Percentiles rank a stretch among this genome's conserved stretches.
Evolutionary conservation across 345 rosid species (phyloP).

Genomic region (Aegle marmelos): DNA sequence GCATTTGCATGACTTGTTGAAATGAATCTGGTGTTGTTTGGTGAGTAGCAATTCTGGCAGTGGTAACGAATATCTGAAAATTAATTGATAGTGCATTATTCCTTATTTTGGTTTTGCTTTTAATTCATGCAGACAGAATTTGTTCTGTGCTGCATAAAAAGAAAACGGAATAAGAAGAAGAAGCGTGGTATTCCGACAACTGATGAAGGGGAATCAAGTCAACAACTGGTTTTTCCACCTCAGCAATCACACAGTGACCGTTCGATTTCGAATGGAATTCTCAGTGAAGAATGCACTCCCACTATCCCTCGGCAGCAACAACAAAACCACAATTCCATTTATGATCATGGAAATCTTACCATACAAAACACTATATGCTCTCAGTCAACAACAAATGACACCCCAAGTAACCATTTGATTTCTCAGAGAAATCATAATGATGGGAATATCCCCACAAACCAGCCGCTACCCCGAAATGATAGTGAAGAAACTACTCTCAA

Average conservation of each 20-base stretch:
- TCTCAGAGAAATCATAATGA: not conserved
- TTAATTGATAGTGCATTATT: not conserved
- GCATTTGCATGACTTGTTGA: not conserved
- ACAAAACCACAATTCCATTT: not conserved
- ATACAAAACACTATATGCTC: not conserved
- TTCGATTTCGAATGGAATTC: not conserved
- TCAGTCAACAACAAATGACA: not conserved
- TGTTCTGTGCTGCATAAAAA: not conserved
- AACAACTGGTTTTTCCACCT: too few relatives aligned
- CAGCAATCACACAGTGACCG: not conserved
- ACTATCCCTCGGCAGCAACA: not conserved
- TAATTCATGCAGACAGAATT: slow-evolving; percentile 1
- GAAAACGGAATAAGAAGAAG: too few relatives aligned
- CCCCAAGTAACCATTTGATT: not conserved
- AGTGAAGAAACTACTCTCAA: too few relatives aligned
- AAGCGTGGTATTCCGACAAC: too few relatives aligned
- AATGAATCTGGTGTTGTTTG: not conserved
- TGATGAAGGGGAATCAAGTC: too few relatives aligned
- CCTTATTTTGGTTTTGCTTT: not conserved
- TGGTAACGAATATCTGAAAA: not conserved
- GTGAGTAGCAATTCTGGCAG: not conserved
- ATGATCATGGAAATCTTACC: not conserved
- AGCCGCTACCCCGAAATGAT: too few relatives aligned
- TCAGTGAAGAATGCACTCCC: not conserved
- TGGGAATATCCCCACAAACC: not conserved